A percentile compares a stretch with the other conserved stretches of the same genome.
These are phyloP conservation scores for Pinus albicaulis DNA, from an alignment of 75 land plant genomes.

Conservation along the genomic window DNA sequence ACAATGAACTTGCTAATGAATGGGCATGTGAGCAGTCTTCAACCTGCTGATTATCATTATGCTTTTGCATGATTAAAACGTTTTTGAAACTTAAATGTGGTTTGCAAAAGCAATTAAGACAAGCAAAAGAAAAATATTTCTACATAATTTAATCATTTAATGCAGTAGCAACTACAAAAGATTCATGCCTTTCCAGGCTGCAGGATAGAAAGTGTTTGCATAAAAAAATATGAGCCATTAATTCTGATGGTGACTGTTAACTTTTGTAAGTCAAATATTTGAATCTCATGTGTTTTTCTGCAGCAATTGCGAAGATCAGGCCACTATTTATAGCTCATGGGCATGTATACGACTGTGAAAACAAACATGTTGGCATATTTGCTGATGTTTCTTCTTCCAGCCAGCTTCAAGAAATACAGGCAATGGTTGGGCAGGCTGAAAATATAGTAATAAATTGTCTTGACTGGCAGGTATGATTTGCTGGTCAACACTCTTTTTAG, in stretches of 20 bases:
- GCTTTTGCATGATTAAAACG: not conserved
- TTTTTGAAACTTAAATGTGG: too few species aligned
- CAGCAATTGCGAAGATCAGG: slow-evolving; percentile 67
- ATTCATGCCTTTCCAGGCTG: not conserved
- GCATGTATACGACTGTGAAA: slow-evolving; percentile 35
- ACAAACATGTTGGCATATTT: slow-evolving; percentile 45
- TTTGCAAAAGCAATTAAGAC: too few species aligned
- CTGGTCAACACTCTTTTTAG: not conserved
- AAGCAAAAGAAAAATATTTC: too few species aligned
- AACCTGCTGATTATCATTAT: not conserved
- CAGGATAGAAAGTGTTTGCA: not conserved
- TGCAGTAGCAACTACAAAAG: not conserved
- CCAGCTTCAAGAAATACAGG: slow-evolving; percentile 37
- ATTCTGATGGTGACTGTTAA: not conserved
- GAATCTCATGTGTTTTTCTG: slow-evolving; percentile 6
- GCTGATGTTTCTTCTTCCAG: slow-evolving; percentile 55
- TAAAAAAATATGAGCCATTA: not conserved
- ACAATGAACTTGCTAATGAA: slow-evolving; percentile 39
- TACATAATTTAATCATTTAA: too few species aligned
- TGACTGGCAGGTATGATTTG: slow-evolving; percentile 70
- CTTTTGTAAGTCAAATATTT: not conserved
- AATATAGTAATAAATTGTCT: slow-evolving; percentile 54
- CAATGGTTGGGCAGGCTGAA: slow-evolving; percentile 28
- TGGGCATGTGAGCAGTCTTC: slow-evolving; percentile 59
- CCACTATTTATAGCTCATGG: slow-evolving; percentile 58